A percentile compares a stretch with the other conserved stretches of the same genome.
Evolutionary conservation across 192 early-diverging fungal species (phyloP).

Genomic region (Phlyctochytrium arcticum): DNA sequence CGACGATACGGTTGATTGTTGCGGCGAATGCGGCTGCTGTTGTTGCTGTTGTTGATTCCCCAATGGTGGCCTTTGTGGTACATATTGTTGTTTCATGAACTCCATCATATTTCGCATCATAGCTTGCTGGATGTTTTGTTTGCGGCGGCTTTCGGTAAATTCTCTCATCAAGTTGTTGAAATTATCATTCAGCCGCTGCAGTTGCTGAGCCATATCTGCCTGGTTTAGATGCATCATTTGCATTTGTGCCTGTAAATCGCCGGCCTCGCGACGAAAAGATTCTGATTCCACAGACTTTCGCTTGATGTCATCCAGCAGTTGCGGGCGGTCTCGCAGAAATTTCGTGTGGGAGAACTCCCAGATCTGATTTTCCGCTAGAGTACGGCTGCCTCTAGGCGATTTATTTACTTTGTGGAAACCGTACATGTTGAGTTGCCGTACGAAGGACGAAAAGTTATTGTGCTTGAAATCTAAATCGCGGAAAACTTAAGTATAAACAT

Average conservation of each 20-base stretch:
- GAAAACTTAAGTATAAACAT: background rate
- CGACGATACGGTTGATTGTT: conserved; percentile 2
- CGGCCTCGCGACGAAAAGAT: conserved; percentile 63
- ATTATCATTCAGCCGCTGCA: conserved; percentile 70
- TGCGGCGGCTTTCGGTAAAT: conserved; percentile 66
- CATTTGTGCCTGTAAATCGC: conserved; percentile 71
- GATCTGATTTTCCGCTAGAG: conserved; percentile 66
- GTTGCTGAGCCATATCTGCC: conserved; percentile 67
- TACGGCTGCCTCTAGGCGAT: conserved; percentile 76
- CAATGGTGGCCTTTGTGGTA: no score
- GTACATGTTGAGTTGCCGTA: conserved; percentile 58
- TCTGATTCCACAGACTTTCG: conserved; percentile 88
- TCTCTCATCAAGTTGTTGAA: conserved; percentile 69
- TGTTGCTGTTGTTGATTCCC: background rate
- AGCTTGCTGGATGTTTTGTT: conserved; percentile 64
- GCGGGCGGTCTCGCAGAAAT: conserved; percentile 83
- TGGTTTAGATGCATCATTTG: conserved; percentile 74
- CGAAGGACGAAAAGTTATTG: conserved; percentile 78
- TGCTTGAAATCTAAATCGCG: conserved; percentile 70
- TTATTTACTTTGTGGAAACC: conserved; percentile 88
- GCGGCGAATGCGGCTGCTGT: background rate
- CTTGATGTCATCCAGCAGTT: conserved; percentile 89
- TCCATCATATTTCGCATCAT: conserved; percentile 64
- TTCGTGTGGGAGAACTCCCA: conserved; percentile 92
- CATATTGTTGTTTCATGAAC: conserved; percentile 37